Evolutionary conservation across 1,139 yeast genomes (phyloP).

Genomic region (Blastobotrys arbuscula): DNA sequence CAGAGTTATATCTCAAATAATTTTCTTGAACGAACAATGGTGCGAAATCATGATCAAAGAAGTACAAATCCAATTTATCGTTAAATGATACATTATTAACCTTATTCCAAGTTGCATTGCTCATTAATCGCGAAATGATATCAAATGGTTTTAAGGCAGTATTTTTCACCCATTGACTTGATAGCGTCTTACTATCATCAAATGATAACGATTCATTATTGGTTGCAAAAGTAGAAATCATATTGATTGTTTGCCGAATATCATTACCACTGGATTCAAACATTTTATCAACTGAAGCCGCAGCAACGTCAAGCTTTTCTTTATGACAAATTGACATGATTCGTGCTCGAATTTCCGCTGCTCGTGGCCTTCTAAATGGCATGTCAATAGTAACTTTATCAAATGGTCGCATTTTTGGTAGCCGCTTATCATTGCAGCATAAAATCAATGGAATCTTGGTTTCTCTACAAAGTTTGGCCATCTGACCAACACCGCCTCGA

Average conservation of each 20-base stretch:
- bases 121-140: conserved; percentile 65
- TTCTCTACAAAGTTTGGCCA: conserved; percentile 78
- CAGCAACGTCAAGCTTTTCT: conserved; percentile 65
- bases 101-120: conserved; percentile 55
- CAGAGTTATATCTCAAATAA: conserved; percentile 63
- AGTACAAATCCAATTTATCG: conserved; percentile 83
- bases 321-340: conserved; percentile 86
- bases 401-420: conserved; percentile 95
- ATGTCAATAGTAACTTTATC: conserved; percentile 80
- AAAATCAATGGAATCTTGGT: conserved; percentile 87
- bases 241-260: conserved; percentile 88
- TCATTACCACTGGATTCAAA: conserved; percentile 85
- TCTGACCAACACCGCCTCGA: conserved; percentile 95
- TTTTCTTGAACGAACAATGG: conserved; percentile 97
- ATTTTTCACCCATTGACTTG: conserved; percentile 81
- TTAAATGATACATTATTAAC: conserved; percentile 52
- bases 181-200: conserved; percentile 44
- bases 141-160: conserved; percentile 91
- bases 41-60: conserved; percentile 90
- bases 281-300: conserved; percentile 74
- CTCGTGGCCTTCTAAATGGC: conserved; percentile 85
- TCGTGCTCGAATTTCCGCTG: conserved; percentile 72
- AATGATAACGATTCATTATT: conserved; percentile 59
- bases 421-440: conserved; percentile 86
- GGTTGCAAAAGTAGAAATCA: conserved; percentile 72